Base-by-base conservation (phyloP, 495 filamentous ascomycete species). In the Corynascus novoguineensis region DNA sequence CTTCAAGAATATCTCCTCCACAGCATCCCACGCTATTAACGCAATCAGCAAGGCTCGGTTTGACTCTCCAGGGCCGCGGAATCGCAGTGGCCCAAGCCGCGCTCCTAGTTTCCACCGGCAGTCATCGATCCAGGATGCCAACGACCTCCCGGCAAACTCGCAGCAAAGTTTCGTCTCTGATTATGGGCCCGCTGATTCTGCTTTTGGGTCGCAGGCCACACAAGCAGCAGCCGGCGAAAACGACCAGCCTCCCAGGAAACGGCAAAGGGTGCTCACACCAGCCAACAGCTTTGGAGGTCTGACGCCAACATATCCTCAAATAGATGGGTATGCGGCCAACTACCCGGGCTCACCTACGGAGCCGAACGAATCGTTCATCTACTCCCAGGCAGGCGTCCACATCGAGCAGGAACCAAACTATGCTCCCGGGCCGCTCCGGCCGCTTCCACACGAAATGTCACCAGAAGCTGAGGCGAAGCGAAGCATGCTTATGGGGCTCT, bases 41-140 rank as follows among this genome's bases (percentile, higher is more conserved):
- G 92, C 92, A 27, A 92, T 98, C 70, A 96, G 87, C 79, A 97
- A 97, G 71, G 90, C 93, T 31, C 80, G 92, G 1, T 87, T 96
- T 68, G 92, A 96, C 67, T 95, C 92, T 5, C 90, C 90, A 17
- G 85, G 78, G 14, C 87, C 86, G 11, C 75, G 87, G 12, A 83
- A 69, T 61, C 82, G 72, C 52, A 76, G 66, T 32, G 73, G 73
- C 1, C 74, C 73, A 0, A 69, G 68, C 17, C 71, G 79, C 12
- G 73, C 77, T 2, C 74, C 79, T 19, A 81, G 78, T 60, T 81
- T 80, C 63, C 75, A 75, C 57, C 73, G 80, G 15, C 78, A 81
- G 59, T 71, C 75, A 7, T 80, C 80, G 27, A 89, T 89, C 52
- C 83, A 88, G 63, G 85, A 86, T 4, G 51, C 51, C 17, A 70